These are phyloP conservation scores for Vitis hybrid DNA, from an alignment of 177 flowering plant species.

Conservation along the genomic window DNA sequence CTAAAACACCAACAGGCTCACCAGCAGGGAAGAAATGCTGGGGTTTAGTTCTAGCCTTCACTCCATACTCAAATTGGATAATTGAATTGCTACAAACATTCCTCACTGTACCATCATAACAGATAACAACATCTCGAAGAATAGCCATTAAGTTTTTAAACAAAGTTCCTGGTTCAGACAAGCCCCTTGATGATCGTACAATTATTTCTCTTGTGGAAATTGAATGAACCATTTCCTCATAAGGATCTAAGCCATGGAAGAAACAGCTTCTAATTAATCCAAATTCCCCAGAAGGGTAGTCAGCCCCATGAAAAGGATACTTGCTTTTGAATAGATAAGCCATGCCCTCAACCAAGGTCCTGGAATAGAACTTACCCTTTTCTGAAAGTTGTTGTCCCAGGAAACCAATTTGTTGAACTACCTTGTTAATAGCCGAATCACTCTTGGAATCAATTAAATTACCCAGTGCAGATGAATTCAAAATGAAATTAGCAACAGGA, in stretches of 20 bases:
- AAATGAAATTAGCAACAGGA: conserved; percentile 44
- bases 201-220: conserved; percentile 83
- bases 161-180: conserved; percentile 90
- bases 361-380: conserved; percentile 71
- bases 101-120: conserved; percentile 93
- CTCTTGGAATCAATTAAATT: conserved; percentile 70
- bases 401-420: conserved; percentile 86
- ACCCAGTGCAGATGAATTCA: conserved; percentile 59
- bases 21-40: conserved; percentile 64
- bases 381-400: conserved; percentile 74
- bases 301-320: conserved; percentile 35
- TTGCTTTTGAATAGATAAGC: conserved; percentile 40
- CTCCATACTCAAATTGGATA: conserved; percentile 76
- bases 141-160: conserved; percentile 95
- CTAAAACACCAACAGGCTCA: conserved; percentile 94
- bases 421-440: conserved; percentile 68
- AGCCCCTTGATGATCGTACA: conserved; percentile 85
- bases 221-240: conserved; percentile 78
- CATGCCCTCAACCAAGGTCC: conserved; percentile 58
- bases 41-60: conserved; percentile 20
- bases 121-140: conserved; percentile 84
- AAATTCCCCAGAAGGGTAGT: conserved; percentile 60
- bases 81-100: conserved; percentile 74
- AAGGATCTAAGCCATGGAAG: conserved; percentile 81
- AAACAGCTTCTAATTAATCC: conserved; percentile 71